These are phyloP conservation scores for Alternaria arborescens DNA, from an alignment of 2,329 filamentous ascomycete species.

Conservation along the genomic window DNA sequence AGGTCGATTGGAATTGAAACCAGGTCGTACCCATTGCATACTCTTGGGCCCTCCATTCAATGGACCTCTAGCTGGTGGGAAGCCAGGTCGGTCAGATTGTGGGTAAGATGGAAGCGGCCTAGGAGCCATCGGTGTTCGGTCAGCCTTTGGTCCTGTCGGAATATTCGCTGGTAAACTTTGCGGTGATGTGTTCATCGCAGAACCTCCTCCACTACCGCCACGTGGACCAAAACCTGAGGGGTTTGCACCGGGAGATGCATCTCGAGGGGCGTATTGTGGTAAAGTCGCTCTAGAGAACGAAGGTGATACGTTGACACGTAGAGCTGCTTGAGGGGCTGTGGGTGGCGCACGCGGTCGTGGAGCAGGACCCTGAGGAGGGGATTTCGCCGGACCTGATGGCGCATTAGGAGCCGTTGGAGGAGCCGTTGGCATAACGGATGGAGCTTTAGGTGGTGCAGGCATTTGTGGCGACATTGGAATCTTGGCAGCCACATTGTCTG, in stretches of 20 bases:
- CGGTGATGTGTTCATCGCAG: conserved; percentile 47
- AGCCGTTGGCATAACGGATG: conserved; percentile 9
- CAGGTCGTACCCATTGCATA: conserved; percentile 56
- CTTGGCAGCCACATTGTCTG: conserved; percentile 29
- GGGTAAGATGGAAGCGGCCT: conserved; percentile 45
- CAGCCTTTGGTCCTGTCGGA: conserved; percentile 53
- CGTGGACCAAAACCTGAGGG: conserved; percentile 39
- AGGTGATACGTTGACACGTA: conserved; percentile 44
- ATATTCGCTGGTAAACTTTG: conserved; percentile 48
- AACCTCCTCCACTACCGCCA: conserved; percentile 23
- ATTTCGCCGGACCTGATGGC: conserved; percentile 30
- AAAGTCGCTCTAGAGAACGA: conserved; percentile 43
- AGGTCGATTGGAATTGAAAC: conserved; percentile 43
- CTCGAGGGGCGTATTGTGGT: conserved; percentile 34
- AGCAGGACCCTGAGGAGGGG: conserved; percentile 44
- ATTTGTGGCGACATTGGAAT: conserved; percentile 15
- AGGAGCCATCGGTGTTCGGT: conserved; percentile 40
- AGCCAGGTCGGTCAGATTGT: conserved; percentile 39
- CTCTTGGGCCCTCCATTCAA: conserved; percentile 47
- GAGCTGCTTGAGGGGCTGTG: conserved; percentile 45
- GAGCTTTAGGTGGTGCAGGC: conserved; percentile 16
- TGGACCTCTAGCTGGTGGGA: conserved; percentile 42
- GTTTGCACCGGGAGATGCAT: conserved; percentile 39
- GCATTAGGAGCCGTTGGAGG: conserved; percentile 12
- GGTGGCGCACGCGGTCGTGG: conserved; percentile 40